Evolutionary conservation across 2,329 filamentous ascomycete species (phyloP).

Genomic region (Microsporum ferrugineum): DNA sequence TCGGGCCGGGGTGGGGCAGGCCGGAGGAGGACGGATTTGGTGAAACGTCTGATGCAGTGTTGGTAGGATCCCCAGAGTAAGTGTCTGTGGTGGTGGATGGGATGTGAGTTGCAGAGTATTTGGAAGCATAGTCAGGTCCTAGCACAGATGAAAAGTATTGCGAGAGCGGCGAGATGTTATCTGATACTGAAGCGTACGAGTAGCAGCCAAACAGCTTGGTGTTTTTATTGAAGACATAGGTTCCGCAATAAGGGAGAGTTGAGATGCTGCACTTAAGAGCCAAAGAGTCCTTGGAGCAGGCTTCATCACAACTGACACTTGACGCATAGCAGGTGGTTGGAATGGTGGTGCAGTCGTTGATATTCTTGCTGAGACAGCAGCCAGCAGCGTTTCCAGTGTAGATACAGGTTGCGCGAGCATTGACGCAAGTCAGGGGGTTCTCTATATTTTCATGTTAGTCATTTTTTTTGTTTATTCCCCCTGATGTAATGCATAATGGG

Average conservation of each 20-base stretch:
- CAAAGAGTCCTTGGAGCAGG: conserved; percentile 7
- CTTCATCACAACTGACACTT: conserved; percentile 9
- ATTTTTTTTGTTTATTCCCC: not conserved
- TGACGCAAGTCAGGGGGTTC: conserved; percentile 14
- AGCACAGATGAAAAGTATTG: conserved; percentile 15
- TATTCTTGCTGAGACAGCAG: conserved; percentile 13
- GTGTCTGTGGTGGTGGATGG: not conserved
- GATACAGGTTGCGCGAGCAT: conserved; percentile 14
- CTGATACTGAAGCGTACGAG: conserved; percentile 8
- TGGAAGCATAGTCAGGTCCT: conserved; percentile 10
- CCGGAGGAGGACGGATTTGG: not conserved
- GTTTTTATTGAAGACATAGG: conserved; percentile 12
- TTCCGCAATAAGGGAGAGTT: conserved; percentile 14
- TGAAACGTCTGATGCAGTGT: not conserved
- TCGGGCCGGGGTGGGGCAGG: not conserved
- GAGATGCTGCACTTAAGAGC: conserved; percentile 10
- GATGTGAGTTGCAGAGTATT: not conserved
- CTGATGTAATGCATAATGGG: no score
- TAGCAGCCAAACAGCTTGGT: conserved; percentile 13
- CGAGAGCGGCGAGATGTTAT: conserved; percentile 10
- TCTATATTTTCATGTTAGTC: conserved; percentile 5
- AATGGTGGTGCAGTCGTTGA: conserved; percentile 13
- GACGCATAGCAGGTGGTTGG: conserved; percentile 13
- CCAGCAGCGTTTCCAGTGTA: conserved; percentile 13
- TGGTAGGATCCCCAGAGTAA: not conserved